A percentile compares a stretch with the other conserved stretches of the same genome.
Evolutionary conservation across 208 protist genomes (phyloP).

Genomic region (Leishmania lainsoni): DNA sequence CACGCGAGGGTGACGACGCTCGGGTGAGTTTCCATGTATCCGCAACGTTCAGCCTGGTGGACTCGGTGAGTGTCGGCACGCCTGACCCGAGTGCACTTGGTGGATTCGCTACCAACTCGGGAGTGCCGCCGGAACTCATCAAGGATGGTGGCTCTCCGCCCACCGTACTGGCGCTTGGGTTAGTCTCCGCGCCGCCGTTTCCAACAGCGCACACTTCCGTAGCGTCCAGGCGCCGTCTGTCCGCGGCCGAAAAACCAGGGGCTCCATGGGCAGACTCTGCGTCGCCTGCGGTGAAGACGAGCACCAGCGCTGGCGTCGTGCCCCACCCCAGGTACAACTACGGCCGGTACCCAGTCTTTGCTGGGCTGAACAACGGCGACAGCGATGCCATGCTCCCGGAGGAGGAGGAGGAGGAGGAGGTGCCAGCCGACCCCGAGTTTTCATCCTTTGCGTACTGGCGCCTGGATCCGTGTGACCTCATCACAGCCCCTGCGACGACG

Average conservation of each 20-base stretch:
- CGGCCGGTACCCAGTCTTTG: not conserved
- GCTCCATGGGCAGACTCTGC: not conserved
- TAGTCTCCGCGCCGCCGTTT: not conserved
- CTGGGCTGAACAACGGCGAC: not conserved
- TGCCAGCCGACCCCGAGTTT: slow-evolving; percentile 67
- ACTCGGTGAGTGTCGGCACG: slow-evolving; percentile 8
- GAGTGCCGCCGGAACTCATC: not conserved
- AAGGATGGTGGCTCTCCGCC: not conserved
- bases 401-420: slow-evolving; percentile 26
- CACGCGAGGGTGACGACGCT: not conserved
- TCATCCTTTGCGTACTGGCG: slow-evolving; percentile 81
- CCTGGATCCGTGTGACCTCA: slow-evolving; percentile 57
- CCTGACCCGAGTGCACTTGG: not conserved
- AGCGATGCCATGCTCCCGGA: not conserved
- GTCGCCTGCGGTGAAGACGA: not conserved
- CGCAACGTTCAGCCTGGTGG: slow-evolving; percentile 22
- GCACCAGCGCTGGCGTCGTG: not conserved
- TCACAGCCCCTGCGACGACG: slow-evolving; percentile 11
- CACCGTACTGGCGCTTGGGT: not conserved
- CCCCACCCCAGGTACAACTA: slow-evolving; percentile 17
- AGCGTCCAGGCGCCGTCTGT: too few relatives aligned
- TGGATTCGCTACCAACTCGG: not conserved
- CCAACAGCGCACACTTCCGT: not conserved
- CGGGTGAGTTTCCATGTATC: slow-evolving; percentile 9
- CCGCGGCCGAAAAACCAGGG: not conserved